Conservation (phyloP, 2,329 filamentous ascomycete genomes). For the Alternaria postmessia region DNA sequence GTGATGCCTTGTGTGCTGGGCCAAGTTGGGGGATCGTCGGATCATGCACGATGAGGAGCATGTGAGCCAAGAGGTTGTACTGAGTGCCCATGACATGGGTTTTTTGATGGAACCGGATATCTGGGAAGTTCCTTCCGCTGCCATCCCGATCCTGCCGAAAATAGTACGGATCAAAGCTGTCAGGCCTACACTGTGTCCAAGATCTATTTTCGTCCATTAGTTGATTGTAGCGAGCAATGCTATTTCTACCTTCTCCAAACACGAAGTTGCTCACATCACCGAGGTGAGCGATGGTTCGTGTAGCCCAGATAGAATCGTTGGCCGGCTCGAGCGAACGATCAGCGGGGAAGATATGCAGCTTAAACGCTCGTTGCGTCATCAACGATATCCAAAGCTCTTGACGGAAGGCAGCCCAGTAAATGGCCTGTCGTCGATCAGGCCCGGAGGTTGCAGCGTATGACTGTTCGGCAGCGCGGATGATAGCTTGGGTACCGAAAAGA, state of each 20-base stretch:
- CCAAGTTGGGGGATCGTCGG: slow-evolving; percentile 49
- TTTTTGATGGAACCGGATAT: slow-evolving; percentile 47
- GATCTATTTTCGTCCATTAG: slow-evolving; percentile 47
- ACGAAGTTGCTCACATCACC: slow-evolving; percentile 50
- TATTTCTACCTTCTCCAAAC: slow-evolving; percentile 46
- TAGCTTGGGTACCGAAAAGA: slow-evolving; percentile 50
- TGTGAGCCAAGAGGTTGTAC: slow-evolving; percentile 48
- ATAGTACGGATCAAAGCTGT: slow-evolving; percentile 48
- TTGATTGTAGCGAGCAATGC: slow-evolving; percentile 37
- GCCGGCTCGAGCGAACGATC: slow-evolving; percentile 52
- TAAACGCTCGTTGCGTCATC: slow-evolving; percentile 49
- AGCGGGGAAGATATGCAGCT: slow-evolving; percentile 48
- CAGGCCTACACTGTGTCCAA: slow-evolving; percentile 43
- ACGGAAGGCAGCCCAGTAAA: slow-evolving; percentile 50
- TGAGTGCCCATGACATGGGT: slow-evolving; percentile 45
- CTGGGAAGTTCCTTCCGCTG: slow-evolving; percentile 46
- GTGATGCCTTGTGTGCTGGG: slow-evolving; percentile 44
- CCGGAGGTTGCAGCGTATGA: slow-evolving; percentile 43
- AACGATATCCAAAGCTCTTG: slow-evolving; percentile 51
- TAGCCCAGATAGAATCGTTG: slow-evolving; percentile 54
- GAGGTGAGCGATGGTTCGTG: slow-evolving; percentile 52
- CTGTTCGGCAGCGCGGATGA: slow-evolving; percentile 46
- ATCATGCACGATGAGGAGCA: slow-evolving; percentile 48
- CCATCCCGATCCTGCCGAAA: slow-evolving; percentile 44
- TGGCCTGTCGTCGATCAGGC: slow-evolving; percentile 46